phyloP scores from a whole-genome alignment of 1,139 yeast species.

The Yamadazyma atmosphaerica region DNA sequence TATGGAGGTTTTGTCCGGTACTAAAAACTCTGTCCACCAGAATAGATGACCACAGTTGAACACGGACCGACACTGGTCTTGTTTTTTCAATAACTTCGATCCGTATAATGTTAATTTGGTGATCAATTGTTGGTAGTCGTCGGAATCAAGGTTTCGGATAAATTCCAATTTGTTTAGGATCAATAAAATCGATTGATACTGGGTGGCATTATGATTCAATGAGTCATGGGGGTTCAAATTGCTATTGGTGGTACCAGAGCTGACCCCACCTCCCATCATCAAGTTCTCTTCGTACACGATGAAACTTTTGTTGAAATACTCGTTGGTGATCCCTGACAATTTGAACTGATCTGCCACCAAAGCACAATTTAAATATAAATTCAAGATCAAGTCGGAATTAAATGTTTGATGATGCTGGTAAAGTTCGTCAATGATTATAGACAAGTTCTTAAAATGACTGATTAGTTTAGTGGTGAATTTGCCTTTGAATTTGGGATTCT shows the following conservation, averaged over 20 bases:
- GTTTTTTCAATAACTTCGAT: slow-evolving; percentile 82
- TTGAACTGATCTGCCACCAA: slow-evolving; percentile 74
- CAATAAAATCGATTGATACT: slow-evolving; percentile 40
- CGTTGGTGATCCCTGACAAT: slow-evolving; percentile 64
- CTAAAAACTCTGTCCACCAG: slow-evolving; percentile 76
- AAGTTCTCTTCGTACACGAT: slow-evolving; percentile 81
- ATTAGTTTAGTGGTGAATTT: slow-evolving; percentile 29
- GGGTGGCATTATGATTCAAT: slow-evolving; percentile 37
- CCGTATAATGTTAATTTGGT: slow-evolving; percentile 87
- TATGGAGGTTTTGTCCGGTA: slow-evolving; percentile 36
- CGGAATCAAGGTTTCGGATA: slow-evolving; percentile 56
- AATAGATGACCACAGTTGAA: slow-evolving; percentile 87
- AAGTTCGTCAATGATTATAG: slow-evolving; percentile 71
- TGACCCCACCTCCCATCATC: slow-evolving; percentile 18
- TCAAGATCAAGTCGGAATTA: slow-evolving; percentile 50
- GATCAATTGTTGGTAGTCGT: slow-evolving; percentile 76
- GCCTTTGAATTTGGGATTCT: slow-evolving; percentile 19
- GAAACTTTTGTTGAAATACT: slow-evolving; percentile 85
- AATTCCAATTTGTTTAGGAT: slow-evolving; percentile 65
- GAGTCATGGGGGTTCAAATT: slow-evolving; percentile 36
- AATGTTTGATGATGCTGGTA: slow-evolving; percentile 49
- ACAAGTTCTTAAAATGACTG: slow-evolving; percentile 67
- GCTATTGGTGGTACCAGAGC: background rate
- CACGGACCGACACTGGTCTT: slow-evolving; percentile 92
- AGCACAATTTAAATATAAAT: slow-evolving; percentile 58